A percentile compares a stretch with the other conserved stretches of the same genome.
These are phyloP conservation scores for Hyaloscypha finlandica DNA, from an alignment of 495 filamentous ascomycete species.

Conservation along the genomic window DNA sequence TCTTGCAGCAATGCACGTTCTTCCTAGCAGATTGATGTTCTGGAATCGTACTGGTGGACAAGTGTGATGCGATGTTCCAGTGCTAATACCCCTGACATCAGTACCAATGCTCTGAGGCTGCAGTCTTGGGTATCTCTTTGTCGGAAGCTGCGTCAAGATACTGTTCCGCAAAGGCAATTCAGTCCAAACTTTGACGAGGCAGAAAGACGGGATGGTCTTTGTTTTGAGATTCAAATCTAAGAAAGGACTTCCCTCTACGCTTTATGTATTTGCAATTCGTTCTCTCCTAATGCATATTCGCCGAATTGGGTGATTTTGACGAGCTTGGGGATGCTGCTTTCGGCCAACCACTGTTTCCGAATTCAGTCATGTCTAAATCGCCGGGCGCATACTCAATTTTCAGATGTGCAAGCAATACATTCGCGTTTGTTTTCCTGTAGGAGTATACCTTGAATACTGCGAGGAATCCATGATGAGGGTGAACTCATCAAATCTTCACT, in stretches of 20 bases:
- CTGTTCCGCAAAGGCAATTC: slow-evolving; percentile 18
- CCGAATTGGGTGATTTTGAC: slow-evolving; percentile 29
- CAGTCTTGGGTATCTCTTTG: slow-evolving; percentile 27
- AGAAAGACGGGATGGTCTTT: slow-evolving; percentile 25
- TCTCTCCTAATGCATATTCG: slow-evolving; percentile 15
- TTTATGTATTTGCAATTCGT: slow-evolving; percentile 31
- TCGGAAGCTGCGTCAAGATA: slow-evolving; percentile 24
- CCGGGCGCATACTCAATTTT: background rate
- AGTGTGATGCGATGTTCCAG: slow-evolving; percentile 30
- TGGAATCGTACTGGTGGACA: slow-evolving; percentile 28
- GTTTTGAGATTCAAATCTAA: slow-evolving; percentile 26
- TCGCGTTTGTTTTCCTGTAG: background rate
- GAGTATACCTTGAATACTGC: background rate
- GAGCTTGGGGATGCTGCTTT: slow-evolving; percentile 26
- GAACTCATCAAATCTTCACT: background rate
- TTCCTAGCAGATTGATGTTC: slow-evolving; percentile 28
- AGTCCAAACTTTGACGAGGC: slow-evolving; percentile 2
- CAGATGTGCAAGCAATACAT: background rate
- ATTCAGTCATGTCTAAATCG: background rate
- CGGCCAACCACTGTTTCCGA: slow-evolving; percentile 29
- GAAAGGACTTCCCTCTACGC: slow-evolving; percentile 26
- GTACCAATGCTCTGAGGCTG: slow-evolving; percentile 25
- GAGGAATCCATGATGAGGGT: background rate
- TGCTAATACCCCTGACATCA: slow-evolving; percentile 23
- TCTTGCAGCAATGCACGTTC: slow-evolving; percentile 28